These are phyloP conservation scores for Cutaneotrichosporon sp. DNA, from an alignment of 1,284 basidiomycete species.

Conservation along the genomic window DNA sequence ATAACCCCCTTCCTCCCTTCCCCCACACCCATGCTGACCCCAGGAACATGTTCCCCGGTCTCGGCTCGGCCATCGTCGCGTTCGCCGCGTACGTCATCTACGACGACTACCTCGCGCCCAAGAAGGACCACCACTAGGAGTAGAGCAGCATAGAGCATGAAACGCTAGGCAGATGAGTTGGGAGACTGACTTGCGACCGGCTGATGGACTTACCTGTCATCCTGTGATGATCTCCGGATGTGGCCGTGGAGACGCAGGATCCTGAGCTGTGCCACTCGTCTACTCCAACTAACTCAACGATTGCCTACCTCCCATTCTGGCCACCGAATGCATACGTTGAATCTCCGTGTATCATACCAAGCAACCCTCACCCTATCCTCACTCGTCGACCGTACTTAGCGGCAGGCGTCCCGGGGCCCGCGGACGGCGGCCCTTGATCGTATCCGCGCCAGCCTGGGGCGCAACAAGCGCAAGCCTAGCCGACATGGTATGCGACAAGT, in stretches of 20 bases:
- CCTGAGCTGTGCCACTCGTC: too few species aligned
- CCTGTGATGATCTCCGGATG: too few species aligned
- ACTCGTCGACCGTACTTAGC: not conserved
- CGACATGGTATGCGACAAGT: not conserved
- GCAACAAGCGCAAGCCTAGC: not conserved
- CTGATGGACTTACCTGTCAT: too few species aligned
- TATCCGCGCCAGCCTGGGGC: not conserved
- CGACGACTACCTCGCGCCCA: constrained; percentile 60
- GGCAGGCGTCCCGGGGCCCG: not conserved
- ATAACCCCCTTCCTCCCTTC: not conserved
- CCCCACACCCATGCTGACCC: not conserved
- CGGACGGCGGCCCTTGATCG: not conserved
- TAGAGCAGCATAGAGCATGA: not conserved
- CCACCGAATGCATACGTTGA: too few species aligned
- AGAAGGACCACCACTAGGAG: constrained; percentile 31
- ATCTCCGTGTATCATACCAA: too few species aligned
- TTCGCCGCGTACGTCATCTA: constrained; percentile 86
- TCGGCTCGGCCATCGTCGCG: constrained; percentile 83
- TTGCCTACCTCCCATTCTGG: too few species aligned
- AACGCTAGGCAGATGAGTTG: not conserved
- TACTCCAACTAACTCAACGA: too few species aligned
- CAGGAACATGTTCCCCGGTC: constrained; percentile 83
- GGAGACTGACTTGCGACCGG: not conserved
- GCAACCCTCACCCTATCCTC: too few species aligned
- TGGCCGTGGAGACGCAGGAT: too few species aligned